phyloP scores from a whole-genome alignment of 1,284 basidiomycete species.

The Cryptococcus sp. region DNA sequence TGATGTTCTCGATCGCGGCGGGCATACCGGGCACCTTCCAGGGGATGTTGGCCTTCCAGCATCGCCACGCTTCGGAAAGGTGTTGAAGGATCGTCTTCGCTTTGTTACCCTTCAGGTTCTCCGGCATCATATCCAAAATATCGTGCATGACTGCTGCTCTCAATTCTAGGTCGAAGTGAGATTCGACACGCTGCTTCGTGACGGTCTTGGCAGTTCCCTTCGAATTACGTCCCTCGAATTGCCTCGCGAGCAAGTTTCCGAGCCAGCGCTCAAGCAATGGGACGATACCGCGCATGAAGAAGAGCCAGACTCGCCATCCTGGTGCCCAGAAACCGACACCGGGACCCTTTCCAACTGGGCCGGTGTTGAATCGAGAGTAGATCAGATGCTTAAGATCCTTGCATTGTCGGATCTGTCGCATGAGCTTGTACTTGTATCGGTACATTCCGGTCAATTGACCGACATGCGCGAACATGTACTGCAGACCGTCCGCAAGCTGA shows the following conservation, averaged over 20 bases:
- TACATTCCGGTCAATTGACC: constrained; percentile 99
- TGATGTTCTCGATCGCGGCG: constrained; percentile 98
- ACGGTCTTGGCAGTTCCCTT: constrained; percentile 95
- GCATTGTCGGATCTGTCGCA: constrained; percentile 99
- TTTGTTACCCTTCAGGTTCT: constrained; percentile 98
- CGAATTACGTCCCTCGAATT: constrained; percentile 96
- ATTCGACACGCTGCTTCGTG: constrained; percentile 98
- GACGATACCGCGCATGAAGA: constrained; percentile 99
- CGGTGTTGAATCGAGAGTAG: constrained; percentile 82
- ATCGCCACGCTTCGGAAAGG: constrained; percentile 95
- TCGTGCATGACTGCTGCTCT: constrained; percentile 99
- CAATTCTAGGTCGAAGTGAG: constrained; percentile 95
- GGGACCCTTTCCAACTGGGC: constrained; percentile 97
- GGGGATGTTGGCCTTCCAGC: constrained; percentile 96
- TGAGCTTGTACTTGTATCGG: constrained; percentile 84
- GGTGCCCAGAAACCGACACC: constrained; percentile 99
- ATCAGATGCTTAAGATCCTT: constrained; percentile 98
- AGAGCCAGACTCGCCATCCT: constrained; percentile 99
- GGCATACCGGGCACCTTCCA: constrained; percentile 59
- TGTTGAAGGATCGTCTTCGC: constrained; percentile 98
- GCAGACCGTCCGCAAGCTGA: constrained; percentile 96
- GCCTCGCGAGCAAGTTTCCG: constrained; percentile 94
- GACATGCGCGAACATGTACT: constrained; percentile 97
- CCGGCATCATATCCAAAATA: constrained; percentile 96
- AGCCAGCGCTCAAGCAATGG: constrained; percentile 97